Conservation (phyloP, 495 filamentous ascomycete genomes). For the Lasiosphaeria hispida region DNA sequence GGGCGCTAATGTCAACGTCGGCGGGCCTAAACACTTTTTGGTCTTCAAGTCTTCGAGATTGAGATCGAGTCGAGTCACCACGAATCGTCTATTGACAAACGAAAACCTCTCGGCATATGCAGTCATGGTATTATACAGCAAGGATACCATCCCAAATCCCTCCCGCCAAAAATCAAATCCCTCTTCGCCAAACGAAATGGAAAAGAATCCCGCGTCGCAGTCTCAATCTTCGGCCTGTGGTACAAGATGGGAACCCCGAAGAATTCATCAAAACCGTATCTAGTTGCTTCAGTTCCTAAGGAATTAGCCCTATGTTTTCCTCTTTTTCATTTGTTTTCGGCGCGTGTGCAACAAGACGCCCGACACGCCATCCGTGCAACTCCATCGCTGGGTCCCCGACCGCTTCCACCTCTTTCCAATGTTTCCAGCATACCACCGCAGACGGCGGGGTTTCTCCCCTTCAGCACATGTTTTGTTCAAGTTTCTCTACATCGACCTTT, state of each 20-base stretch:
- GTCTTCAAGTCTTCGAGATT: too few species aligned
- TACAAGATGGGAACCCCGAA: constrained; percentile 1
- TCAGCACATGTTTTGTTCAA: constrained; percentile 20
- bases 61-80: too few species aligned
- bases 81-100: too few species aligned
- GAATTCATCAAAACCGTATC: constrained; percentile 5
- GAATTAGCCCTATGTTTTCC: constrained; percentile 32
- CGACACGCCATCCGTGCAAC: not conserved
- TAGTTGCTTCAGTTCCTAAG: constrained; percentile 41
- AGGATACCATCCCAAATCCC: not conserved
- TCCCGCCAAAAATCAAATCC: not conserved
- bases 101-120: too few species aligned
- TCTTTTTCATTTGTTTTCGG: constrained; percentile 9
- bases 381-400: not conserved
- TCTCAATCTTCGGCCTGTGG: not conserved
- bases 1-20: too few species aligned
- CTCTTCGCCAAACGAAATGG: too few species aligned
- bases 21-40: too few species aligned
- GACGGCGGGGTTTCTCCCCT: not conserved
- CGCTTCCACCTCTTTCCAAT: constrained; percentile 1
- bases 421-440: too few species aligned
- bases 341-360: not conserved
- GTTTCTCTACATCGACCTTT: constrained; percentile 41
- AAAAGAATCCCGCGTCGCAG: too few species aligned
- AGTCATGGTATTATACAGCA: too few species aligned